Conservation (phyloP, 805 yeast species). For the Kodamaea kaohsiungensis region DNA sequence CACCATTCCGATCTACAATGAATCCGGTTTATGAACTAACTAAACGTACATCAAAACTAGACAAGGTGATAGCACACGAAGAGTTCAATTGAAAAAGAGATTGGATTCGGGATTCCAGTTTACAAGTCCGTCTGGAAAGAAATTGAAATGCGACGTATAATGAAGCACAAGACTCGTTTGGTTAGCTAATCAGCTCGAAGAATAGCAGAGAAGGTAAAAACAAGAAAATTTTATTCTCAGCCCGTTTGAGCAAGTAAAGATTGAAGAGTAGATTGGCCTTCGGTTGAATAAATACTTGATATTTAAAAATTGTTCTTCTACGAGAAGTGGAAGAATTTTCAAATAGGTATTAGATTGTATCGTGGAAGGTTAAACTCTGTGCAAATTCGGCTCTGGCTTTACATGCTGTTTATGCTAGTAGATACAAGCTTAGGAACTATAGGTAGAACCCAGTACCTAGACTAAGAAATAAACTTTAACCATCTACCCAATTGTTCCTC, state of each 20-base stretch:
- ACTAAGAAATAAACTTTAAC: not conserved
- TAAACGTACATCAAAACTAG: no score
- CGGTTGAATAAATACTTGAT: not conserved
- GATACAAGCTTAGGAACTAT: not conserved
- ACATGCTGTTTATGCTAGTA: not conserved
- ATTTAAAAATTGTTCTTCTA: not conserved
- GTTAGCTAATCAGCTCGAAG: not conserved
- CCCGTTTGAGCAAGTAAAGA: not conserved
- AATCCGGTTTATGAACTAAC: not conserved
- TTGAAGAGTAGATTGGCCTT: not conserved
- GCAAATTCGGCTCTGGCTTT: not conserved
- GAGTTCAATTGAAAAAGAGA: not conserved
- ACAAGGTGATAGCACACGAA: no score
- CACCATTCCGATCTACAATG: not conserved
- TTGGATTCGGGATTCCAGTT: not conserved
- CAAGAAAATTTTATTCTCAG: not conserved
- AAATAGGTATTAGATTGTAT: not conserved
- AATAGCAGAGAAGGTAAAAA: not conserved
- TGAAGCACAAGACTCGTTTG: not conserved
- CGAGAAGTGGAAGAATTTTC: not conserved
- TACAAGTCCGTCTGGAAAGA: not conserved
- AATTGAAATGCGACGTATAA: not conserved
- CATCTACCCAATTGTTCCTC: no score
- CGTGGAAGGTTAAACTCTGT: not conserved
- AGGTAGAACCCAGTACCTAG: not conserved